Conservation (phyloP, 2,329 filamentous ascomycete species). For the Alternaria metachromatica region DNA sequence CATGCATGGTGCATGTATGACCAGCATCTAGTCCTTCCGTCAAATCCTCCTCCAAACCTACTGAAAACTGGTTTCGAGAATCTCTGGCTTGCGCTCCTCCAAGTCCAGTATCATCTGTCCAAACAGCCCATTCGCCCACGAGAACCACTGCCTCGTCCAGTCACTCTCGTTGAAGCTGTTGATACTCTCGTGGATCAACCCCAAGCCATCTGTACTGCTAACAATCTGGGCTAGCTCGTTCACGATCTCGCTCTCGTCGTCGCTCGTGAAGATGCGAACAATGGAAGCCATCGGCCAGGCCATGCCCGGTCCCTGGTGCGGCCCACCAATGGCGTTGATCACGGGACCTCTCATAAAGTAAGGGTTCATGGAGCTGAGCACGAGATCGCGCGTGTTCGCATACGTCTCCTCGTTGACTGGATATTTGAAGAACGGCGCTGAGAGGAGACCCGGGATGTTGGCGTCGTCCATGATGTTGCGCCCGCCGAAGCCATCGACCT, state of each 20-base stretch:
- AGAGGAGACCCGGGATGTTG: constrained; percentile 72
- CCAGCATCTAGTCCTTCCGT: not conserved
- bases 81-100: constrained; percentile 51
- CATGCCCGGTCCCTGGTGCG: constrained; percentile 55
- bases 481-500: constrained; percentile 56
- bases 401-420: constrained; percentile 52
- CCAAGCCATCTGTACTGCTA: constrained; percentile 56
- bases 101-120: constrained; percentile 59
- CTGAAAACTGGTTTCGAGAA: constrained; percentile 55
- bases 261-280: constrained; percentile 58
- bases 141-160: constrained; percentile 60
- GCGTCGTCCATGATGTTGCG: constrained; percentile 74
- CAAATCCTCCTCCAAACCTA: constrained; percentile 13
- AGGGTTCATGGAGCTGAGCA: constrained; percentile 55
- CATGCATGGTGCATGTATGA: constrained; percentile 2
- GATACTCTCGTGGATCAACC: constrained; percentile 60
- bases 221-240: constrained; percentile 54
- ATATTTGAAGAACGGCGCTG: constrained; percentile 69
- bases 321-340: constrained; percentile 57
- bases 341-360: constrained; percentile 60
- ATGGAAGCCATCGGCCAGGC: constrained; percentile 62
- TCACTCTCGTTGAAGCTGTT: constrained; percentile 55
- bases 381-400: constrained; percentile 53
- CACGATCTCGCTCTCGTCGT: constrained; percentile 56
- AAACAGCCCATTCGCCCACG: constrained; percentile 61